Evolutionary conservation across 495 filamentous ascomycete genomes (phyloP), one percentile per base, ranked within the genome.

Genomic region (Neurospora tetraspora): DNA sequence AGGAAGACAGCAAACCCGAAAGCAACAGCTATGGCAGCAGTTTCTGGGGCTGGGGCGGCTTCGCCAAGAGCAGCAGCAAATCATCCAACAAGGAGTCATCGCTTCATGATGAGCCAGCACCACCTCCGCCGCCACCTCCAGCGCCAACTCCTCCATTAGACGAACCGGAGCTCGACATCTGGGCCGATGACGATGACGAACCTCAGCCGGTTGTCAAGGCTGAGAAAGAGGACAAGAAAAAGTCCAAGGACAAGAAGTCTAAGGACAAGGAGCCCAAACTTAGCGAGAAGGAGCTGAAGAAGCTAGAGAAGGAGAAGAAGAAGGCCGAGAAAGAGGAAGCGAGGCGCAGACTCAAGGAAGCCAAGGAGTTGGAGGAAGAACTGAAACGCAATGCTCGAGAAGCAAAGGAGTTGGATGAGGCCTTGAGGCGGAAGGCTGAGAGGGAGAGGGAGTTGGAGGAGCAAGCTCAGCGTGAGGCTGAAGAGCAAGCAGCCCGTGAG

Each of bases 41-140:
- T 65, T 65, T 65, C 20, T 85, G 82, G 83, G 78, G 74, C 11
- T 81, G 81, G 78, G 79, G 80, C 36, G 74, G 70, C 71, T 53
- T 70, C 65, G 77, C 76, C 47, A 82, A 81, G 71, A 80, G 78
- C 43, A 85, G 84, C 74, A 79, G 81, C 73, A 81, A 81, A 73
- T 84, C 83, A 47, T 77, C 72, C 5, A 83, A 82, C 39, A 70
- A 77, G 14, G 72, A 65, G 31, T 65, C 53, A 6, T 65, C 75
- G 34, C 77, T 78, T 59, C 71, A 72, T 47, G 74, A 79, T 18
- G 74, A 77, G 27, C 68, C 74, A 43, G 72, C 68, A 68, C 71
- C 77, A 69, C 75, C 72, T 16, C 72, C 75, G 42, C 79, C 76
- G 12, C 74, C 76, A 69, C 74, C 76, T 20, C 75, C 76, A 9